Conservation (phyloP, 2,329 filamentous ascomycete genomes). For the Aspergillus amoenus region DNA sequence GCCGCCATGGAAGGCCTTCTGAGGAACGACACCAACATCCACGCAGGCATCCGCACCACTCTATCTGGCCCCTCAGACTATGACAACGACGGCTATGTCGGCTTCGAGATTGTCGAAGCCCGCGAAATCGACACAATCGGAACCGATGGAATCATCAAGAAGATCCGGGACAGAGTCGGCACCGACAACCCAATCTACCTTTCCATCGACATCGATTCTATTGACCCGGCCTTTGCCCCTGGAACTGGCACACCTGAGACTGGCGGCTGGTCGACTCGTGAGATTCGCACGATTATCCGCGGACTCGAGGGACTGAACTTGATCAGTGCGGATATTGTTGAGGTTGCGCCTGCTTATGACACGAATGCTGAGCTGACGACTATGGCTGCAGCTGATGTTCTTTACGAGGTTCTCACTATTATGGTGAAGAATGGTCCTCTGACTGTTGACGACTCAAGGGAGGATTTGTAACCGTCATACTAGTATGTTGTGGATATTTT, state of each 20-base stretch:
- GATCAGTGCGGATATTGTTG: conserved; percentile 61
- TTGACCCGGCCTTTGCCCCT: conserved; percentile 70
- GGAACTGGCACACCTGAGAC: conserved; percentile 61
- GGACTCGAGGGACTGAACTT: conserved; percentile 59
- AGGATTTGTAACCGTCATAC: not conserved
- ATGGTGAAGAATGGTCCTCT: conserved; percentile 79
- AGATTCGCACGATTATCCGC: conserved; percentile 59
- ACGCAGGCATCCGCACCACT: conserved; percentile 82
- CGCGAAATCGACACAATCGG: conserved; percentile 69
- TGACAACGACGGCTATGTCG: conserved; percentile 81
- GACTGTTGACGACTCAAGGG: not conserved
- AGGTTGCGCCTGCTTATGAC: conserved; percentile 63
- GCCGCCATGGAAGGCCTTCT: conserved; percentile 75
- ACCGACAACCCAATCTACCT: conserved; percentile 75
- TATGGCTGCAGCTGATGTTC: conserved; percentile 54
- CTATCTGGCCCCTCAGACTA: conserved; percentile 77
- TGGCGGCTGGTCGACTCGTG: conserved; percentile 61
- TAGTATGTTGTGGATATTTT: not conserved
- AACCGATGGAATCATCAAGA: conserved; percentile 72
- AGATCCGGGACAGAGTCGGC: conserved; percentile 73
- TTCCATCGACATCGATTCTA: conserved; percentile 81
- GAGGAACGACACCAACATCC: conserved; percentile 80
- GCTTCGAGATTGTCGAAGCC: conserved; percentile 79
- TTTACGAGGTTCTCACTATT: conserved; percentile 77
- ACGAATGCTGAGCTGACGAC: conserved; percentile 59